Percentiles rank a stretch among this genome's conserved stretches.
Conservation (phyloP, 805 yeast species). For the Hanseniaspora occidentalis region DNA sequence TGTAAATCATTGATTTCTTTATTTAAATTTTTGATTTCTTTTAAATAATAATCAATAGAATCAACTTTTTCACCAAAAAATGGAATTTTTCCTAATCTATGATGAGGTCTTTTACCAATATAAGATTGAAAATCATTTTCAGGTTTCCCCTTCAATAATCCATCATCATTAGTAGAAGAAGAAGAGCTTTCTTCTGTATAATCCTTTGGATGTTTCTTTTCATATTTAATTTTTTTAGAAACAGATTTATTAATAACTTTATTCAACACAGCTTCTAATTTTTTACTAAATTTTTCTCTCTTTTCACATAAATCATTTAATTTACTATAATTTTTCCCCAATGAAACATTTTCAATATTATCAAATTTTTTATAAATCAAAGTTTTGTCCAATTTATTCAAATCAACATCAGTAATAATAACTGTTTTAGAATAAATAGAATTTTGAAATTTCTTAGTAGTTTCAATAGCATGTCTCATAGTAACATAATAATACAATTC, state of each 20-base stretch:
- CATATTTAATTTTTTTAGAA: constrained; percentile 39
- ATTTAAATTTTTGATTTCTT: constrained; percentile 56
- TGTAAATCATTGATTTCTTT: constrained; percentile 50
- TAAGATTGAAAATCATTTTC: constrained; percentile 47
- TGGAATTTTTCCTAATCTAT: constrained; percentile 38
- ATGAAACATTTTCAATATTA: constrained; percentile 43
- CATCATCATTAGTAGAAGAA: constrained; percentile 17
- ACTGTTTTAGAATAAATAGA: constrained; percentile 59
- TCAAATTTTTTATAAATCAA: constrained; percentile 51
- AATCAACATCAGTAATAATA: constrained; percentile 56
- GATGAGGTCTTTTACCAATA: constrained; percentile 76
- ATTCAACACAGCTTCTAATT: constrained; percentile 56
- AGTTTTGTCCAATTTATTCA: constrained; percentile 33
- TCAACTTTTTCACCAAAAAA: constrained; percentile 70
- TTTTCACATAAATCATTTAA: constrained; percentile 46
- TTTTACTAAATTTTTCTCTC: constrained; percentile 45
- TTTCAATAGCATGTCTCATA: constrained; percentile 60
- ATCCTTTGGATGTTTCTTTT: constrained; percentile 38
- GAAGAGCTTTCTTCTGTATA: constrained; percentile 14
- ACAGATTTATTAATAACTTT: constrained; percentile 47
- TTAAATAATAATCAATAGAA: constrained; percentile 62
- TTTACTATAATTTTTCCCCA: constrained; percentile 49
- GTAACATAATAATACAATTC: constrained; percentile 62
- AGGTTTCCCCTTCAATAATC: constrained; percentile 32
- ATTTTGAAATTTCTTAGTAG: constrained; percentile 63